Base-by-base conservation (phyloP, 2,329 filamentous ascomycete genomes). In the Aotearoamyces nothofagi region DNA sequence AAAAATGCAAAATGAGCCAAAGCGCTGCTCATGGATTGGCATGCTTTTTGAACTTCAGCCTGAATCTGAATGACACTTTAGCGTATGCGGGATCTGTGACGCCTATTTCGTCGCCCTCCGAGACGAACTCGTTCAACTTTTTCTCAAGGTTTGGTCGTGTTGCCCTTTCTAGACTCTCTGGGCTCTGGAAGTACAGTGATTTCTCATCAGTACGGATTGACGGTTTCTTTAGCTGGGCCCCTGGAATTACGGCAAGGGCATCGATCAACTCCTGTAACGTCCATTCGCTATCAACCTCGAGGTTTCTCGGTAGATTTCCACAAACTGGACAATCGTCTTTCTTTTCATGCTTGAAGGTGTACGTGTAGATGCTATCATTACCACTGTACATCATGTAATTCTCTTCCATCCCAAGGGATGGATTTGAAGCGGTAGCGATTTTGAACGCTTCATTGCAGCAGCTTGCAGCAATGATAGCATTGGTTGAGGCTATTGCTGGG, bases 301-400 rank as follows among this genome's bases (percentile, higher is more conserved):
- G 61, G 15, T 78, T 76, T 29, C 82, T 78, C 4, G 90, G 74
- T 33, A 82, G 57, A 30, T 82, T 79, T 11, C 87, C 86, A 47
- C 90, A 98, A 5, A 96, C 90, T 3, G 90, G 84, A 40, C 90
- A 98, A 53, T 96, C 90, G 10, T 78, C 68, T 53, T 94, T 96
- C 60, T 80, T 82, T 56, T 94, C 78, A 46, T 93, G 84, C 46
- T 84, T 77, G 52, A 96, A 98, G 0, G 90, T 98, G 54, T 93
- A 94, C 0, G 90, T 98, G 59, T 98, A 98, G 40, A 98, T 78
- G 40, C 79, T 70, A 46, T 92, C 87, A 46, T 96, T 86, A 26
- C 92, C 90, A 9, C 83, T 93, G 54, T 98, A 98, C 81, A 94
- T 93, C 86, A 96, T 96, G 58, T 98, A 98, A 52, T 93, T 92